phyloP scores from a whole-genome alignment of 345 rosid genomes.

The Aethionema arabicum region DNA sequence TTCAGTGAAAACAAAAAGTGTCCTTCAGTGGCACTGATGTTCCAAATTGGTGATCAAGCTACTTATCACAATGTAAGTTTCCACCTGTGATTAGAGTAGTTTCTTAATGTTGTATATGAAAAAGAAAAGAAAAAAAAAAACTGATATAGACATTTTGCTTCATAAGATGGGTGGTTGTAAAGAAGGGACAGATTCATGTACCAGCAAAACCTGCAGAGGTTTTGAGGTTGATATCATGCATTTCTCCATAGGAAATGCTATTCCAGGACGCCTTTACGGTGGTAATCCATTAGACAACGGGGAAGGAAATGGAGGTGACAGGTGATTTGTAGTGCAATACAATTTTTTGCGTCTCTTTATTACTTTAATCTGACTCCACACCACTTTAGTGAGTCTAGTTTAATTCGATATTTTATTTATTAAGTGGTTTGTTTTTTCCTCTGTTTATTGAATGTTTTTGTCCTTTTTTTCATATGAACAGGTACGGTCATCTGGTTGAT shows the following conservation, averaged over 20 bases:
- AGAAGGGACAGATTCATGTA: conserved; percentile 65
- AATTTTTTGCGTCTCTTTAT: conserved; percentile 1
- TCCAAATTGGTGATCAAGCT: conserved; percentile 81
- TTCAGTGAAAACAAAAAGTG: conserved; percentile 72
- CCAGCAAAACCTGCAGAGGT: conserved; percentile 86
- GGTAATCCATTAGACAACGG: conserved; percentile 72
- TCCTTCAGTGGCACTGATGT: conserved; percentile 93
- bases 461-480: conserved; percentile 32
- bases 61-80: conserved; percentile 77
- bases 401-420: background rate
- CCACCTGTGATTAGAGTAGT: background rate
- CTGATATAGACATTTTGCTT: conserved; percentile 22
- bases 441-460: conserved; percentile 5
- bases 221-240: conserved; percentile 99
- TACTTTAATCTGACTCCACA: conserved; percentile 19
- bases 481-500: conserved; percentile 91
- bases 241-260: conserved; percentile 93
- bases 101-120: background rate
- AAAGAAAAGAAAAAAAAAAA: background rate
- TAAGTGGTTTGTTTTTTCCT: conserved; percentile 5
- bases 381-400: conserved; percentile 11
- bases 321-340: conserved; percentile 47
- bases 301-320: conserved; percentile 92
- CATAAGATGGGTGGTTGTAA: conserved; percentile 93
- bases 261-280: conserved; percentile 96